Conservation (phyloP, 805 yeast genomes). For the Barnettozyma sp. region DNA sequence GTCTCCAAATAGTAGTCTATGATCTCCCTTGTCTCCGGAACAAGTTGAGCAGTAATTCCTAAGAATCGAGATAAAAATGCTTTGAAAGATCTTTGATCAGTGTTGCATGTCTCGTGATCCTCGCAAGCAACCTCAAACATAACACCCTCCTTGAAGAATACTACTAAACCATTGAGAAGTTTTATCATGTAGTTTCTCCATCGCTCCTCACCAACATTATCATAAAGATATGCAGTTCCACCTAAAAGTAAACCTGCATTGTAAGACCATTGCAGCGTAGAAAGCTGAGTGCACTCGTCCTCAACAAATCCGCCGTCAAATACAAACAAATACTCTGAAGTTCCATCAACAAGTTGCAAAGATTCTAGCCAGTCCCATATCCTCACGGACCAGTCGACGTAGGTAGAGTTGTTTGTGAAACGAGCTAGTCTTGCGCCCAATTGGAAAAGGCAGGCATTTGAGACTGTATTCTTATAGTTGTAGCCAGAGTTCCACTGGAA, state of each 20-base stretch:
- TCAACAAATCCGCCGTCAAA: slow-evolving; percentile 63
- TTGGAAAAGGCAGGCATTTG: slow-evolving; percentile 88
- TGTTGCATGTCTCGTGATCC: slow-evolving; percentile 52
- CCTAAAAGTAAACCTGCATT: slow-evolving; percentile 74
- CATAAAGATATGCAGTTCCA: slow-evolving; percentile 78
- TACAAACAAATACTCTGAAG: slow-evolving; percentile 30
- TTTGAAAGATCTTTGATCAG: slow-evolving; percentile 89
- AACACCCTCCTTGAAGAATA: slow-evolving; percentile 48
- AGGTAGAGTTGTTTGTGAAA: slow-evolving; percentile 68
- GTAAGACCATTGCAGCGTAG: slow-evolving; percentile 73
- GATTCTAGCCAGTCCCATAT: slow-evolving; percentile 77
- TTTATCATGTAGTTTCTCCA: slow-evolving; percentile 62
- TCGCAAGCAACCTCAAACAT: slow-evolving; percentile 87
- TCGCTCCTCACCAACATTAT: slow-evolving; percentile 52
- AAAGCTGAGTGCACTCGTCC: slow-evolving; percentile 54
- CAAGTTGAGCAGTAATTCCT: slow-evolving; percentile 66
- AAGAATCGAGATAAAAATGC: slow-evolving; percentile 73
- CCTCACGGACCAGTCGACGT: slow-evolving; percentile 65
- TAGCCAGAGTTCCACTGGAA: slow-evolving; percentile 92
- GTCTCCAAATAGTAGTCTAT: slow-evolving; percentile 31
- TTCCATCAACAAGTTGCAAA: slow-evolving; percentile 31
- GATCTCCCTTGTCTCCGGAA: slow-evolving; percentile 41
- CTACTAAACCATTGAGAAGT: slow-evolving; percentile 47
- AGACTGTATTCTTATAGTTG: slow-evolving; percentile 83
- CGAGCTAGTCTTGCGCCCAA: slow-evolving; percentile 82